Conservation (phyloP, 2,329 filamentous ascomycete species). For the Alternaria tenuissima region DNA sequence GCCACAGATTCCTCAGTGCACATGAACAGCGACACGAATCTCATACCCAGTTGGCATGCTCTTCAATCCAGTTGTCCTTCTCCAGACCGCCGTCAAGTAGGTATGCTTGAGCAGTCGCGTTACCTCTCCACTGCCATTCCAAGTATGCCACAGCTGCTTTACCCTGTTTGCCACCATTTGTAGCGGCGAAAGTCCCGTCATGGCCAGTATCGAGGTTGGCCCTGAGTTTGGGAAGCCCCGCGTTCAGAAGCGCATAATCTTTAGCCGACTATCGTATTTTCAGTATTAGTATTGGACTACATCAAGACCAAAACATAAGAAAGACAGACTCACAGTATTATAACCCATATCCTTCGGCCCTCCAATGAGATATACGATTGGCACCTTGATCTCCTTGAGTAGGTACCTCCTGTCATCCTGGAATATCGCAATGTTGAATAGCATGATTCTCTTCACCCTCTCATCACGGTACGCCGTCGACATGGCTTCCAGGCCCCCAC, state of each 20-base stretch:
- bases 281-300: neutral
- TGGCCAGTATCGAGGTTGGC: conserved; percentile 34
- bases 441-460: conserved; percentile 26
- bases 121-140: conserved; percentile 30
- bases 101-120: conserved; percentile 27
- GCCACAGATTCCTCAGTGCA: neutral
- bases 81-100: conserved; percentile 25
- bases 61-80: conserved; percentile 31
- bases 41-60: conserved; percentile 15
- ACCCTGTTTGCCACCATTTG: conserved; percentile 31
- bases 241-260: conserved; percentile 26
- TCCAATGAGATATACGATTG: conserved; percentile 28
- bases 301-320: neutral
- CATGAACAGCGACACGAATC: neutral
- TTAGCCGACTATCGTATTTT: conserved; percentile 21
- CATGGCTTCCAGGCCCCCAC: conserved; percentile 29
- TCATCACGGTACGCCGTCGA: conserved; percentile 30
- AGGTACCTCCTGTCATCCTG: conserved; percentile 30
- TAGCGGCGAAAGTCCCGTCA: conserved; percentile 29
- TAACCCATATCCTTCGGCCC: conserved; percentile 31
- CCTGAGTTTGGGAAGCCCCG: conserved; percentile 26
- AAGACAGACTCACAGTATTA: conserved; percentile 16
- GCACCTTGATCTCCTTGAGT: conserved; percentile 31
- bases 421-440: conserved; percentile 33
- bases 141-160: conserved; percentile 32